These are phyloP conservation scores for Leccinum subtestaceum DNA, from an alignment of 768 basidiomycete species.

Conservation along the genomic window DNA sequence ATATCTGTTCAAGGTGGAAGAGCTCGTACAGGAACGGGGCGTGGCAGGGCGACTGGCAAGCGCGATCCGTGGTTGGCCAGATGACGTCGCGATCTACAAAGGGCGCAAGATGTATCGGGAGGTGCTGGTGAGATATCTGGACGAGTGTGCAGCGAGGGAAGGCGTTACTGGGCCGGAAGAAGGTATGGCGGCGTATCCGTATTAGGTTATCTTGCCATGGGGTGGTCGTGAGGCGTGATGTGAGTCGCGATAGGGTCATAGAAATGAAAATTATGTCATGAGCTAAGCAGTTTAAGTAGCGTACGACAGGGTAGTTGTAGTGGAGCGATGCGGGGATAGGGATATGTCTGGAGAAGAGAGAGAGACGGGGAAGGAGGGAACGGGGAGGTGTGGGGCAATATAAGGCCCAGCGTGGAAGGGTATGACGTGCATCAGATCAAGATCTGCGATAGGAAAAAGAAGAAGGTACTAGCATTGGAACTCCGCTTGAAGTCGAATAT, in stretches of 20 bases:
- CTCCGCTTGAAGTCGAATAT: slow-evolving; percentile 45
- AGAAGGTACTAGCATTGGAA: slow-evolving; percentile 26
- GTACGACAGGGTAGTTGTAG: neutral
- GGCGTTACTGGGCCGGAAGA: slow-evolving; percentile 6
- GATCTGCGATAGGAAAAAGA: slow-evolving; percentile 34
- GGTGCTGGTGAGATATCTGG: slow-evolving; percentile 18
- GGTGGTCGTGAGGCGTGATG: slow-evolving; percentile 5
- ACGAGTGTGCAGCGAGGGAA: slow-evolving; percentile 18
- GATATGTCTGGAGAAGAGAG: neutral
- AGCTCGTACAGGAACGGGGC: slow-evolving; percentile 51
- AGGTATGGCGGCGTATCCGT: slow-evolving; percentile 14
- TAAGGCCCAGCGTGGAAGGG: slow-evolving; percentile 16
- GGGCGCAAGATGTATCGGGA: slow-evolving; percentile 27
- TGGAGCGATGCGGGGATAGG: neutral
- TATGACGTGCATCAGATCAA: slow-evolving; percentile 36
- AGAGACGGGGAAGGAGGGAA: neutral
- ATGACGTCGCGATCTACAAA: slow-evolving; percentile 44
- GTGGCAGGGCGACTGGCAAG: slow-evolving; percentile 61
- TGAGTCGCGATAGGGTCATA: slow-evolving; percentile 4
- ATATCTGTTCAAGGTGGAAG: slow-evolving; percentile 54
- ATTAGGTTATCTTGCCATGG: slow-evolving; percentile 12
- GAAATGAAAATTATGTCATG: neutral
- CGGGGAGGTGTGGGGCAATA: slow-evolving; percentile 16
- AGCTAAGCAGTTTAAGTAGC: neutral
- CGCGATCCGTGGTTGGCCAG: slow-evolving; percentile 64